These are phyloP conservation scores for Drechmeria coniospora DNA, from an alignment of 2,329 filamentous ascomycete species.

Conservation along the genomic window DNA sequence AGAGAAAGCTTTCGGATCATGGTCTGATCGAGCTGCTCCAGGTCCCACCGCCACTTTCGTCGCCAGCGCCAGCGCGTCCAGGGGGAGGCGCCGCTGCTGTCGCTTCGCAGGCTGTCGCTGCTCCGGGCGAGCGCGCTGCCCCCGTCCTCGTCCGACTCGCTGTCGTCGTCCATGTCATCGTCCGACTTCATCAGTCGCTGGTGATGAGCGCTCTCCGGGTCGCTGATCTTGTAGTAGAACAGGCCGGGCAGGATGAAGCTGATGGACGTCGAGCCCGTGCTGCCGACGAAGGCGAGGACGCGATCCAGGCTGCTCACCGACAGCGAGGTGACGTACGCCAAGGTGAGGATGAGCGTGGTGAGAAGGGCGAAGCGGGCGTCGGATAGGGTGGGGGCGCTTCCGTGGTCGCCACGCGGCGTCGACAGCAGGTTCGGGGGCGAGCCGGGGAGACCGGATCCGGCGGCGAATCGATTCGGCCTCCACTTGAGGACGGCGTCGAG, in stretches of 20 bases:
- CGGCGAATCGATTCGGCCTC: constrained; percentile 46
- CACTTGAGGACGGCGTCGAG: constrained; percentile 89
- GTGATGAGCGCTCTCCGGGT: constrained; percentile 73
- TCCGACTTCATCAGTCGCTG: constrained; percentile 82
- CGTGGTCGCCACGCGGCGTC: constrained; percentile 31
- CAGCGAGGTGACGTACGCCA: constrained; percentile 79
- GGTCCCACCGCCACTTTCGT: constrained; percentile 42
- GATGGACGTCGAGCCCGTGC: constrained; percentile 86
- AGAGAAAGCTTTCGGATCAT: constrained; percentile 59
- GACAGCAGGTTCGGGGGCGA: constrained; percentile 22
- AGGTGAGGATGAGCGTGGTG: constrained; percentile 69
- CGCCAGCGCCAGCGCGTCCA: constrained; percentile 32
- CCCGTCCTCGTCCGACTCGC: constrained; percentile 32
- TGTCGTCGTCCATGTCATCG: constrained; percentile 56
- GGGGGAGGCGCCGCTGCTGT: constrained; percentile 16
- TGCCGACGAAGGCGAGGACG: constrained; percentile 88
- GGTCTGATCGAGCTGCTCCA: constrained; percentile 48
- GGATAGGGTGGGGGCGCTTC: constrained; percentile 51
- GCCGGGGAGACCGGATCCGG: constrained; percentile 20
- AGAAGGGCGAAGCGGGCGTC: constrained; percentile 81
- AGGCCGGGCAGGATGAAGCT: constrained; percentile 91
- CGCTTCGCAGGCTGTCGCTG: constrained; percentile 28
- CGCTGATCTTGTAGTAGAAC: constrained; percentile 97
- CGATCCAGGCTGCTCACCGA: constrained; percentile 80
- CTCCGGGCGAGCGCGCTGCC: constrained; percentile 26